Conservation (phyloP, 139 green algal species). For the Tetradesmus obliquus region DNA sequence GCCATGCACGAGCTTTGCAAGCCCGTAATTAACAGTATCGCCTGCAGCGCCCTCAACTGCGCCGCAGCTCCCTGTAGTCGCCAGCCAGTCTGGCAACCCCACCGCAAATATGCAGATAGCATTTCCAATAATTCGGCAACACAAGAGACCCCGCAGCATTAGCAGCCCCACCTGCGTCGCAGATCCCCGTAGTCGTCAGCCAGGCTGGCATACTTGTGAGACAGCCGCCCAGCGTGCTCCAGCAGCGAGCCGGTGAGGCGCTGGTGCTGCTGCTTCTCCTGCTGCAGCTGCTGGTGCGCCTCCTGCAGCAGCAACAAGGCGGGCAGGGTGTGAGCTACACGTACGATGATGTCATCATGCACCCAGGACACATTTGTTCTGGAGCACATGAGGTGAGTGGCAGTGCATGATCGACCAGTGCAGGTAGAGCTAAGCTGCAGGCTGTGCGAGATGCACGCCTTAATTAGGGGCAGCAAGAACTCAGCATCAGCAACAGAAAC, state of each 20-base stretch:
- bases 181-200: constrained; percentile 20
- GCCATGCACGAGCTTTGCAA: no score
- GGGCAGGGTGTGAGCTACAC: constrained; percentile 64
- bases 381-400: constrained; percentile 85
- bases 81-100: neutral
- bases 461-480: no score
- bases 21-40: no score
- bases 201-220: constrained; percentile 33
- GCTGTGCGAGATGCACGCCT: neutral
- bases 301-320: constrained; percentile 13
- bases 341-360: constrained; percentile 99
- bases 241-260: constrained; percentile 28
- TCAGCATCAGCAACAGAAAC: no score
- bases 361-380: constrained; percentile 98
- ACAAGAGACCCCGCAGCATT: no score
- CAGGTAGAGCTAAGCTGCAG: neutral
- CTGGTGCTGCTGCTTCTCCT: constrained; percentile 42
- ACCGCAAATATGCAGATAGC: no score
- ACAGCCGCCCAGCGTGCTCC: constrained; percentile 38
- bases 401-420: neutral
- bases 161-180: constrained; percentile 13
- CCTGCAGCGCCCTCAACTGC: neutral
- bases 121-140: no score
- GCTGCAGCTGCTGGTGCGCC: neutral
- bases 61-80: constrained; percentile 11